These are phyloP conservation scores for Diplodia seriata DNA, from an alignment of 2,329 filamentous ascomycete species.

Conservation along the genomic window DNA sequence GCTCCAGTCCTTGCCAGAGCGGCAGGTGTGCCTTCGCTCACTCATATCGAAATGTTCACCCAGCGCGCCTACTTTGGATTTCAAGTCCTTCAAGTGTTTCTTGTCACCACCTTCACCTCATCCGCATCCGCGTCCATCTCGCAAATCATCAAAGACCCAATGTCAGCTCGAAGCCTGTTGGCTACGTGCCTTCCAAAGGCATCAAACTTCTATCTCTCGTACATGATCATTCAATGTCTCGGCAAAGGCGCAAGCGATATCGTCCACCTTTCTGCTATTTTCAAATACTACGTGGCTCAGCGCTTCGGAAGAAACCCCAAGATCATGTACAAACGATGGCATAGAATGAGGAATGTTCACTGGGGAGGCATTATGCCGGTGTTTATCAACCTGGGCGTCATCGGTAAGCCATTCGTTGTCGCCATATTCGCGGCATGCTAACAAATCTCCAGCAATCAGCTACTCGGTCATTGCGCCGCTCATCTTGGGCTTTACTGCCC, in stretches of 20 bases:
- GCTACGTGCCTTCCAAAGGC: constrained; percentile 83
- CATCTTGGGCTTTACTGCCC: constrained; percentile 89
- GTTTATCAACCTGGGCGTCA: constrained; percentile 95
- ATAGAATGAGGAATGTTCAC: constrained; percentile 74
- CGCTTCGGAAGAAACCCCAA: constrained; percentile 78
- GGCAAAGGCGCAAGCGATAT: constrained; percentile 79
- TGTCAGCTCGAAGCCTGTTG: constrained; percentile 69
- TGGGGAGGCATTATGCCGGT: constrained; percentile 97
- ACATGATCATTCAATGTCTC: constrained; percentile 88
- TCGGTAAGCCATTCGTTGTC: constrained; percentile 59
- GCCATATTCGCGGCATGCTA: neutral
- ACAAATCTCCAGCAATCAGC: constrained; percentile 63
- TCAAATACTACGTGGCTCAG: constrained; percentile 81
- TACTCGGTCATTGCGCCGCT: constrained; percentile 89
- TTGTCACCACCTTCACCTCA: constrained; percentile 86
- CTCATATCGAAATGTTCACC: constrained; percentile 78
- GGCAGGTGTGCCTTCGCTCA: constrained; percentile 73
- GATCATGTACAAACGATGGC: constrained; percentile 86
- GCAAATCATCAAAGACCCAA: constrained; percentile 69
- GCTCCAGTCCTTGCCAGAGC: constrained; percentile 55
- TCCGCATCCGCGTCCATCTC: constrained; percentile 72
- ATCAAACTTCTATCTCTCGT: constrained; percentile 97
- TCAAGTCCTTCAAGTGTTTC: constrained; percentile 91
- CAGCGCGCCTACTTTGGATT: constrained; percentile 94
- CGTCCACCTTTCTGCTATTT: constrained; percentile 77